Evolutionary conservation across 495 filamentous ascomycete species (phyloP), one percentile per base, ranked within the genome.

Genomic region (Trichocladium antarcticum): DNA sequence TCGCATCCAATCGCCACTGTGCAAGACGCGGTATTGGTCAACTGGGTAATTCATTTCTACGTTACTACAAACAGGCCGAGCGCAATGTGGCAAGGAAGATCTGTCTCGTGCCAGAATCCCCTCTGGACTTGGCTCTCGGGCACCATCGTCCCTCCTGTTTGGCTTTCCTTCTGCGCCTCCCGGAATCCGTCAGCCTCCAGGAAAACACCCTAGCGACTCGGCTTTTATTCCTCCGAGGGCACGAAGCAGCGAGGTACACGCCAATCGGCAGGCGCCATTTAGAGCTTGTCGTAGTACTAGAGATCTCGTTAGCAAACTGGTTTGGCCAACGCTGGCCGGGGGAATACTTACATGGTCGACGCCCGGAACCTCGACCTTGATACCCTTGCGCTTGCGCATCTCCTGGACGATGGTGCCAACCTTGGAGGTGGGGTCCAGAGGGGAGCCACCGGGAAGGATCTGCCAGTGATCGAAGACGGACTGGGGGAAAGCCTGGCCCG

Each of bases 211-310:
- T 39, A 22, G 45, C 31, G 47, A 50, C 46, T 43, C 37, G 43
- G 36, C 41, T 37, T 41, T 45, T 39, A 53, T 56, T 53, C 50
- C 56, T 55, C 56, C 37, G 54, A 64, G 62, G 57, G 58, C 62
- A 63, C 60, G 56, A 58, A 59, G 61, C 53, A 63, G 56, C 57
- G 61, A 65, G 55, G 61, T 63, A 60, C 61, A 68, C 59, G 57
- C 58, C 50, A 34, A 59, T 53, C 49, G 58, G 56, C 51, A 57
- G 54, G 60, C 57, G 46, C 46, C 54, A 57, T 68, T 74, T 95
- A 96, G 75, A 96, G 82, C 85, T 95, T 95, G 83, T 96, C 89
- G 74, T 96, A 96, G 84, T 95, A 96, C 88, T 96, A 58, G 51
- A 60, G 27, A 53, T 15, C 37, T 31, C 42, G 68, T 89, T 76